Base-by-base conservation (phyloP, 176 grass and related monocot species). In the Poa pratensis region DNA sequence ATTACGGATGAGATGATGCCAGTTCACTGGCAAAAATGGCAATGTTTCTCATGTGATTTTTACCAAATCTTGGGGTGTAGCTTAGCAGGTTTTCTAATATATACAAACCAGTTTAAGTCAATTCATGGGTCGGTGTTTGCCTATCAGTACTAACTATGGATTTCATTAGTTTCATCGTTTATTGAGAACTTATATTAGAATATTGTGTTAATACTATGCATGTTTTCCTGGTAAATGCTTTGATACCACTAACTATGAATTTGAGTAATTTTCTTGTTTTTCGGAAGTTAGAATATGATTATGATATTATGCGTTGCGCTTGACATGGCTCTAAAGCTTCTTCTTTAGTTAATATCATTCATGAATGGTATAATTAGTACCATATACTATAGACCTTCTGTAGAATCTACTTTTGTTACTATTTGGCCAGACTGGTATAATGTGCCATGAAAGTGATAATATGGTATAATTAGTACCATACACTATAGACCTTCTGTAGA, bases 1-100 rank as follows among this genome's bases (percentile, higher is more conserved):
- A 42, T 42, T 8, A 42, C 40, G 20, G 53, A 60, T 52, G 20
- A 54, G n/a, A 55, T 5, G n/a, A 39, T 28, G 22, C 7, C 7
- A 28, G 27, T 54, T 54, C 19, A 14, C 20, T 73, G 2, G 1
- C 18, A 39, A 34, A 49, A 62, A 6, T 3, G 32, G 3, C 22
- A 51, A 26, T 80, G 26, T 20, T 61, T 51, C 20, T 1, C 28
- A 2, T 73, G 40, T 80, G 28, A 27, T 62, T 62, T 50, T 79
- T 49, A 15, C 6, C 54, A 16, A 39, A 72, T 72, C 76, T 61
- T 27, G 24, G 12, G 6, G 13, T 80, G 54, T 80, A 26, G 9
- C 79, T 80, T 80, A 50, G 10, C 23, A 74, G 65, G 37, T 5
- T 48, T 83, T 57, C 26, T 30, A 46, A 17, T 78, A 24, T 57